Conservation (phyloP, 1,284 basidiomycete species). For the Apiotrichum mycotoxinovorans region DNA sequence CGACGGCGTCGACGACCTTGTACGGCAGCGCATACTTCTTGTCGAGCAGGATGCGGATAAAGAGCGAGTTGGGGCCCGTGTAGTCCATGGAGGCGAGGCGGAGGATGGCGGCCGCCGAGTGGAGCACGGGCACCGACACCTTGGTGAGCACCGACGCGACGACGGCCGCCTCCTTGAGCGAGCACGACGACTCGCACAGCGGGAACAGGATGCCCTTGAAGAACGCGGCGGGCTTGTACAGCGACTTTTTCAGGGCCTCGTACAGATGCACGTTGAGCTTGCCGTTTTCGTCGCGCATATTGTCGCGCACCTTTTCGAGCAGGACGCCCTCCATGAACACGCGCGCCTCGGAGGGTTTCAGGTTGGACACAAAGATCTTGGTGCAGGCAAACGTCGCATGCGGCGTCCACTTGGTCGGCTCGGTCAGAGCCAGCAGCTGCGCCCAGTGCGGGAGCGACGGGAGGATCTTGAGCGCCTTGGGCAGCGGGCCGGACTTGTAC, state of each 20-base stretch:
- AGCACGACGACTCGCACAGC: constrained; percentile 81
- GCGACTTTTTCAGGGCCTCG: constrained; percentile 80
- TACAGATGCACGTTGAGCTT: constrained; percentile 94
- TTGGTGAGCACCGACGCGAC: constrained; percentile 87
- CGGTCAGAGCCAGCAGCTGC: constrained; percentile 86
- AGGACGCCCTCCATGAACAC: constrained; percentile 90
- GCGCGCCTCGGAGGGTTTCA: constrained; percentile 95
- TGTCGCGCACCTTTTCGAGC: constrained; percentile 83
- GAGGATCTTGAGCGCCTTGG: constrained; percentile 97
- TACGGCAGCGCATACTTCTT: constrained; percentile 98
- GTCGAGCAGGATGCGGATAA: constrained; percentile 94
- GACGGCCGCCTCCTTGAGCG: constrained; percentile 92
- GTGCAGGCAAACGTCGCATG: constrained; percentile 94
- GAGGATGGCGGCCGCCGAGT: constrained; percentile 91
- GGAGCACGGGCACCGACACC: constrained; percentile 90
- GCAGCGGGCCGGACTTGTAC: constrained; percentile 93
- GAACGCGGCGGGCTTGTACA: constrained; percentile 97
- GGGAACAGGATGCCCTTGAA: constrained; percentile 99
- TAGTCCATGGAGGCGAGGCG: constrained; percentile 97
- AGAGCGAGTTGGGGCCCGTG: constrained; percentile 88
- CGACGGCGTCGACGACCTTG: constrained; percentile 95
- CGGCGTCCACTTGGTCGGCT: constrained; percentile 90
- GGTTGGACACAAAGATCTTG: constrained; percentile 90
- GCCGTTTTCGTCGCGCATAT: constrained; percentile 70
- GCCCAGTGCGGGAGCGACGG: constrained; percentile 96